These are phyloP conservation scores for Westerdykella aurantiaca DNA, from an alignment of 2,329 filamentous ascomycete genomes.

Conservation along the genomic window DNA sequence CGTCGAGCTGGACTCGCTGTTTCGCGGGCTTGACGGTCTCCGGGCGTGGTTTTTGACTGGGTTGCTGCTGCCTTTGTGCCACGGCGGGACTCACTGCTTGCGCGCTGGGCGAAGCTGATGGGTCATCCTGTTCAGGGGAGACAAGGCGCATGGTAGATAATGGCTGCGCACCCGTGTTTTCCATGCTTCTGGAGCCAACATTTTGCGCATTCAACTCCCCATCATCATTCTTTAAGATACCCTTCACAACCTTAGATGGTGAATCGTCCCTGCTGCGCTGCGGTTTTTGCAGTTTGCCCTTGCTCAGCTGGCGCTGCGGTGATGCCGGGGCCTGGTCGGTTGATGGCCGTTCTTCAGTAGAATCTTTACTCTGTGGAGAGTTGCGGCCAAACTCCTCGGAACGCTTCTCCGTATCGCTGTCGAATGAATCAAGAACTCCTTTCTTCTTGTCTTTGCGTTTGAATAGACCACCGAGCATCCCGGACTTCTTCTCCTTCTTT, in stretches of 20 bases:
- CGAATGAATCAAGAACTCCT: conserved; percentile 28
- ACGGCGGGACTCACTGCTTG: neutral
- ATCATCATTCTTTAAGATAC: conserved; percentile 28
- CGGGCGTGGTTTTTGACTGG: conserved; percentile 47
- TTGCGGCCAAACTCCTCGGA: conserved; percentile 32
- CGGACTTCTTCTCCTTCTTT: conserved; percentile 63
- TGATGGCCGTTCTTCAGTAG: conserved; percentile 28
- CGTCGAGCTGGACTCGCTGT: conserved; percentile 61
- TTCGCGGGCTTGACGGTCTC: conserved; percentile 56
- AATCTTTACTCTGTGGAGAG: conserved; percentile 30
- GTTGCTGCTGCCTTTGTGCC: conserved; percentile 21
- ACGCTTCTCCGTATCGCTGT: conserved; percentile 44
- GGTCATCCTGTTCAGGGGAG: conserved; percentile 23
- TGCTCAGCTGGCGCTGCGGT: conserved; percentile 31
- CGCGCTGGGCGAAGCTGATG: conserved; percentile 11
- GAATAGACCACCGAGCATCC: conserved; percentile 66
- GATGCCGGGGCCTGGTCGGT: conserved; percentile 21
- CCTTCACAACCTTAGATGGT: conserved; percentile 26
- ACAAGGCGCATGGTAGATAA: conserved; percentile 33
- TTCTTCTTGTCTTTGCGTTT: conserved; percentile 62
- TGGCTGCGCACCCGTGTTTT: conserved; percentile 9
- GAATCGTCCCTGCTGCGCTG: conserved; percentile 27
- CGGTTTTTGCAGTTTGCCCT: conserved; percentile 36
- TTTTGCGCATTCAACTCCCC: conserved; percentile 20
- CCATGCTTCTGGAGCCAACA: neutral